Percentiles rank a stretch among this genome's conserved stretches.
Evolutionary conservation across 192 early-diverging fungal species (phyloP).

Genomic region (Bifiguratus adelaidae): DNA sequence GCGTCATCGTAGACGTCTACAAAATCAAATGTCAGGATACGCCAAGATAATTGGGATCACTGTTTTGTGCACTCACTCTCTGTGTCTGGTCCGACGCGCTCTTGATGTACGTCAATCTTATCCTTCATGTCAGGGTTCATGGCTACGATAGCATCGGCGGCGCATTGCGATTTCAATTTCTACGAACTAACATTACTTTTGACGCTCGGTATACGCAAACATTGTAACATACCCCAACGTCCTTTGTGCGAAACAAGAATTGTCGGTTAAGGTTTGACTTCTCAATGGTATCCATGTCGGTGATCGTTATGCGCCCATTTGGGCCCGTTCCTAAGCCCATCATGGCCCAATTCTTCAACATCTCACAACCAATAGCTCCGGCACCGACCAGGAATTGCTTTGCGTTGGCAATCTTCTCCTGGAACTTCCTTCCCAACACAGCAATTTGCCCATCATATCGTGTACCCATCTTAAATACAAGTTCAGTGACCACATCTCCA

Average conservation of each 20-base stretch:
- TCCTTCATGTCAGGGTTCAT: constrained; percentile 86
- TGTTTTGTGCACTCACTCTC: constrained; percentile 37
- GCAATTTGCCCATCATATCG: constrained; percentile 96
- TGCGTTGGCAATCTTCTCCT: constrained; percentile 74
- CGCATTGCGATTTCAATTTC: constrained; percentile 90
- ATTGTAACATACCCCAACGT: constrained; percentile 50
- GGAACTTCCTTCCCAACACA: constrained; percentile 91
- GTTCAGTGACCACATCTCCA: not conserved
- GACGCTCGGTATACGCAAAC: not conserved
- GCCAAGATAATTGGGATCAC: not conserved
- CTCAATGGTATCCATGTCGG: constrained; percentile 99
- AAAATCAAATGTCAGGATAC: constrained; percentile 4
- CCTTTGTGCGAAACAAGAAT: constrained; percentile 87
- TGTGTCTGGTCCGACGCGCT: constrained; percentile 91
- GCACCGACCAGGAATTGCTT: constrained; percentile 95
- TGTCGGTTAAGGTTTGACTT: constrained; percentile 99
- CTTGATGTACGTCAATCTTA: constrained; percentile 70
- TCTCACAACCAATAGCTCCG: constrained; percentile 99
- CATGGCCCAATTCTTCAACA: constrained; percentile 99
- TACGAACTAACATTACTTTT: constrained; percentile 4
- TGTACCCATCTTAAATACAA: constrained; percentile 42
- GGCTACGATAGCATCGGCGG: constrained; percentile 70
- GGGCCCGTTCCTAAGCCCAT: constrained; percentile 81
- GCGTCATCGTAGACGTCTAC: constrained; percentile 71
- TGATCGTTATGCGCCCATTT: constrained; percentile 74